A percentile compares a stretch with the other conserved stretches of the same genome.
These are phyloP conservation scores for Sophora flavescens DNA, from an alignment of 306 rosid species.

Conservation along the genomic window DNA sequence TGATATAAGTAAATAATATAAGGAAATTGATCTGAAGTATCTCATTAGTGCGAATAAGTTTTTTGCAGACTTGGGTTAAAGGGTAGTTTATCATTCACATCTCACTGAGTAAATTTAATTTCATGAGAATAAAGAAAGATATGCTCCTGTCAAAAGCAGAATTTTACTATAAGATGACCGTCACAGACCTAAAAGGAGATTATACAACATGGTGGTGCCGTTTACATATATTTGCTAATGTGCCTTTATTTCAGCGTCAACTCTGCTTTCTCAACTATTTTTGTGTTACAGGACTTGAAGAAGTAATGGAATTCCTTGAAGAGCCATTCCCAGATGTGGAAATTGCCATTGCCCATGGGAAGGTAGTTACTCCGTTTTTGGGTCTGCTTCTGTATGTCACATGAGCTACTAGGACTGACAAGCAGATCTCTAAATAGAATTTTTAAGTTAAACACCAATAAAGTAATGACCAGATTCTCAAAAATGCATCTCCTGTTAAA, in stretches of 20 bases:
- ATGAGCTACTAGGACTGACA: constrained; percentile 40
- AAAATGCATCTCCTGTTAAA: constrained; percentile 1
- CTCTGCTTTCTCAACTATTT: constrained; percentile 42
- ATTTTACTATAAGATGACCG: constrained; percentile 18
- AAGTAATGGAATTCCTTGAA: constrained; percentile 84
- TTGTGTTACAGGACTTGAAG: constrained; percentile 80
- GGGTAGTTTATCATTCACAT: not conserved
- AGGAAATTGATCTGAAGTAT: constrained; percentile 26
- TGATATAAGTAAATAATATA: constrained; percentile 18
- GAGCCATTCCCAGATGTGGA: constrained; percentile 76
- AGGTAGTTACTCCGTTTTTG: constrained; percentile 65
- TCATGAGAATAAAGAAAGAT: constrained; percentile 24
- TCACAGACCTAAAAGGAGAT: constrained; percentile 19
- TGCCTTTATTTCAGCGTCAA: constrained; percentile 39
- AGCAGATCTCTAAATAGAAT: constrained; percentile 10
- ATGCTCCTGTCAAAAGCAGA: constrained; percentile 23
- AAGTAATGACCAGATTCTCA: not conserved
- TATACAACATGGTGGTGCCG: not conserved
- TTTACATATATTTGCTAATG: constrained; percentile 30
- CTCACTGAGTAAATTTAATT: constrained; percentile 21
- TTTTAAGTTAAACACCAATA: constrained; percentile 1
- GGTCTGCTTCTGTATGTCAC: constrained; percentile 42
- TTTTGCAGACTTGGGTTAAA: constrained; percentile 22
- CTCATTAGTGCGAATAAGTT: not conserved
- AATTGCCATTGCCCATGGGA: constrained; percentile 95